Conservation (phyloP, 2,329 filamentous ascomycete genomes). For the Didymella sp. region DNA sequence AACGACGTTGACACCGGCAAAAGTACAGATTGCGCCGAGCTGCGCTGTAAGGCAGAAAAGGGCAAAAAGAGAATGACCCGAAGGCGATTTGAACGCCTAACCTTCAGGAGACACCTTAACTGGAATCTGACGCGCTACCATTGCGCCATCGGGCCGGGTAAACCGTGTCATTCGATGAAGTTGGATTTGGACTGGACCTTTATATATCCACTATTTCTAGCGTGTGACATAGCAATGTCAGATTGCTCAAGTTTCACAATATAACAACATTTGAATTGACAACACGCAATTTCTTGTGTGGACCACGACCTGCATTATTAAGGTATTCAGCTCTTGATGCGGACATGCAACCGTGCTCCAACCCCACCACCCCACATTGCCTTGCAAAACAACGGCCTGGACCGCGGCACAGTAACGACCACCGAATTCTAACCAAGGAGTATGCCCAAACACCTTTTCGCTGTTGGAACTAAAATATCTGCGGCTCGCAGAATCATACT, state of each 20-base stretch:
- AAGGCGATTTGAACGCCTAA: conserved; percentile 39
- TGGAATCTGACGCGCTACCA: conserved; percentile 44
- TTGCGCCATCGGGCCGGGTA: conserved; percentile 36
- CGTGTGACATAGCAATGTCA: not conserved
- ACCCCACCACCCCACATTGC: conserved; percentile 21
- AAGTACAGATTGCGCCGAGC: not conserved
- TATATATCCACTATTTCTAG: not conserved
- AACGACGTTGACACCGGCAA: not conserved
- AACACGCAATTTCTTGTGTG: not conserved
- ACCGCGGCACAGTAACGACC: conserved; percentile 5
- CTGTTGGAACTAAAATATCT: too few species aligned
- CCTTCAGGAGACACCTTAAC: conserved; percentile 38
- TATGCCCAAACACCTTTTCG: not conserved
- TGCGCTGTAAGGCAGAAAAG: conserved; percentile 5
- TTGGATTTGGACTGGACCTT: too few species aligned
- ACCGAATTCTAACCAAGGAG: not conserved
- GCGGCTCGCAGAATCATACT: not conserved
- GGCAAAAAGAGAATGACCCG: conserved; percentile 32
- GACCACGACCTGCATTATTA: not conserved
- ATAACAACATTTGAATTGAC: too few species aligned
- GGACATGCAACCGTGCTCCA: conserved; percentile 13
- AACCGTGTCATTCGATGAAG: conserved; percentile 23
- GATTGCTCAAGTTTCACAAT: not conserved
- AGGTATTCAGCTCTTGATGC: conserved; percentile 7
- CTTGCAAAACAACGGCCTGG: conserved; percentile 9